Evolutionary conservation across 768 basidiomycete species (phyloP).

Genomic region (Boletus rubescentipes): DNA sequence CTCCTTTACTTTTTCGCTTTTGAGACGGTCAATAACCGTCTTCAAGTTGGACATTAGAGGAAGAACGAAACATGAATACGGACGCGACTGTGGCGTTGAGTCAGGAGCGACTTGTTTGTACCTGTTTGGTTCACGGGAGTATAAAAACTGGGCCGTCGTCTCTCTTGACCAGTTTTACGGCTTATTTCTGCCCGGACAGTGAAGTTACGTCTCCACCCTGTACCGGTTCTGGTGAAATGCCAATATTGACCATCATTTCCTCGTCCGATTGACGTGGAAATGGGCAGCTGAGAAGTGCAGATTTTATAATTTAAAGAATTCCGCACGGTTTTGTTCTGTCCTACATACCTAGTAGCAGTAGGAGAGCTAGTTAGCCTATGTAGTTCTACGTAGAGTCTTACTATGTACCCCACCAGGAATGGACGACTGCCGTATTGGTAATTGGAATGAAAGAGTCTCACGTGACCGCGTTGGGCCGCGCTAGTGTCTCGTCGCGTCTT

Average conservation of each 20-base stretch:
- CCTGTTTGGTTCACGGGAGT: slow-evolving; percentile 27
- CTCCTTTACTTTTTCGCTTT: slow-evolving; percentile 66
- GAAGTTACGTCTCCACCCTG: slow-evolving; percentile 55
- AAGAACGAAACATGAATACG: slow-evolving; percentile 2
- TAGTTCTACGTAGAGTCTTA: too few species aligned
- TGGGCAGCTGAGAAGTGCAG: slow-evolving; percentile 48
- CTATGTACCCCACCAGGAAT: too few species aligned
- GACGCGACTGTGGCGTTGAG: slow-evolving; percentile 17
- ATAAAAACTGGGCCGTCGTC: slow-evolving; percentile 19
- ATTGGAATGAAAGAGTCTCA: not conserved
- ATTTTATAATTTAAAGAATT: slow-evolving; percentile 28
- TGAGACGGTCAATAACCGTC: slow-evolving; percentile 49
- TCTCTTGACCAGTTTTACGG: slow-evolving; percentile 32
- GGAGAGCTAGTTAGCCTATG: too few species aligned
- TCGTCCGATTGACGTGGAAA: slow-evolving; percentile 57
- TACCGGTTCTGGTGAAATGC: slow-evolving; percentile 80
- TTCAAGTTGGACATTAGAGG: slow-evolving; percentile 42
- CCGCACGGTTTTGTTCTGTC: slow-evolving; percentile 37
- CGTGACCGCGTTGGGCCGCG: slow-evolving; percentile 20
- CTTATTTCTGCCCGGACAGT: slow-evolving; percentile 81
- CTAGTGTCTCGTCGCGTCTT: not conserved
- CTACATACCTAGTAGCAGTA: slow-evolving; percentile 25
- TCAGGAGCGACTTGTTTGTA: slow-evolving; percentile 22
- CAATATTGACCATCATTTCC: slow-evolving; percentile 50
- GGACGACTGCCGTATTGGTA: too few species aligned